phyloP scores from a whole-genome alignment of 352 stramenopile species.

The Globisporangium splendens region DNA sequence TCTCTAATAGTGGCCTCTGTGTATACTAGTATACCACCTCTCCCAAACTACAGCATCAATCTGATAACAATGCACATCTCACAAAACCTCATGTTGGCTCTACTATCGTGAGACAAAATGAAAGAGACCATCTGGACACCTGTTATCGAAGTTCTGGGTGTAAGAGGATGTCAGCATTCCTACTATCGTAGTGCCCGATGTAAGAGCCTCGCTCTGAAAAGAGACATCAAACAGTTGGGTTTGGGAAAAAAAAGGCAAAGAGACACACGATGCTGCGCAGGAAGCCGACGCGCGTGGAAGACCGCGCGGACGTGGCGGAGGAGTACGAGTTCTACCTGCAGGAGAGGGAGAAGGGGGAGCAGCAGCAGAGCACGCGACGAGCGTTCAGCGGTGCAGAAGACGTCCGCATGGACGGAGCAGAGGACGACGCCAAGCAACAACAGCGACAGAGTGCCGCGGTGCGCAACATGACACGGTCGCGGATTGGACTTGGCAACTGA shows the following conservation, averaged over 20 bases:
- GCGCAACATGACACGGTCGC: slow-evolving; percentile 26
- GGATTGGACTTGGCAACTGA: slow-evolving; percentile 26
- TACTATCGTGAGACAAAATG: too few relatives aligned
- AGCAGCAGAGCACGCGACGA: slow-evolving; percentile 6
- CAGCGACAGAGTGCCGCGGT: slow-evolving; percentile 13
- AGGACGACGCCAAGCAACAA: slow-evolving; percentile 8
- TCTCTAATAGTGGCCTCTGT: background rate
- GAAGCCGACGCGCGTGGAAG: slow-evolving; percentile 61
- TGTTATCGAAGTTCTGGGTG: too few relatives aligned
- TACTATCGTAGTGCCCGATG: too few relatives aligned
- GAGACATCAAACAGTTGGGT: background rate
- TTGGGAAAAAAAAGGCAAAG: background rate
- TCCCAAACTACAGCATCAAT: background rate
- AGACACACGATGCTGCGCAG: slow-evolving; percentile 68
- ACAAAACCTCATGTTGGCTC: background rate
- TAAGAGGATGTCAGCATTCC: too few relatives aligned
- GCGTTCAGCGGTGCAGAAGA: background rate
- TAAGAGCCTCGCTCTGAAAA: background rate
- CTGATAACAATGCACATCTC: background rate
- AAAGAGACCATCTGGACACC: too few relatives aligned
- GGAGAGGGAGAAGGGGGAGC: slow-evolving; percentile 37
- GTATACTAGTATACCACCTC: background rate
- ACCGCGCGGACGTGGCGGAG: slow-evolving; percentile 59
- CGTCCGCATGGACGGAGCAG: slow-evolving; percentile 7
- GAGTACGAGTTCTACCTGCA: slow-evolving; percentile 69